A percentile compares a stretch with the other conserved stretches of the same genome.
Conservation (phyloP, 2,329 filamentous ascomycete genomes). For the Capronia coronata region DNA sequence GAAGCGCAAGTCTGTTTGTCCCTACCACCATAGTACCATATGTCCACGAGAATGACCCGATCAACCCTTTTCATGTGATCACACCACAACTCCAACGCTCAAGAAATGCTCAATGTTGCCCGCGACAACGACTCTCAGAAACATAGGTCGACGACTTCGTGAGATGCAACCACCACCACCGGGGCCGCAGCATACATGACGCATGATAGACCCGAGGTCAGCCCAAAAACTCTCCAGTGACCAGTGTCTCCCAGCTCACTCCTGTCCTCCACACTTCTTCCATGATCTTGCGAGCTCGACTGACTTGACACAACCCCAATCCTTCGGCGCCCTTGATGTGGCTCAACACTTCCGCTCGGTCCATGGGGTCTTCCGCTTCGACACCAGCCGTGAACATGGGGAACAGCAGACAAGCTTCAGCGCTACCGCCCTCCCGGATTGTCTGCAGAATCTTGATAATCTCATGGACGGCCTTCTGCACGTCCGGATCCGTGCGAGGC, state of each 20-base stretch:
- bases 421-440: constrained; percentile 60
- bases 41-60: no score
- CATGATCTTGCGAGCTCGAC: constrained; percentile 58
- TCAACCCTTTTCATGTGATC: no score
- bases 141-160: no score
- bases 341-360: constrained; percentile 57
- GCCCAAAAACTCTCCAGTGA: constrained; percentile 60
- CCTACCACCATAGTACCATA: no score
- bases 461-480: constrained; percentile 57
- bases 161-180: no score
- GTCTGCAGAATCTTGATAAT: constrained; percentile 58
- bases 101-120: constrained; percentile 3
- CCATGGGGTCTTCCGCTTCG: constrained; percentile 54
- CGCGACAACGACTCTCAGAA: background rate
- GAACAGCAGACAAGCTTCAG: constrained; percentile 69
- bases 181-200: no score
- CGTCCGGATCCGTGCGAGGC: constrained; percentile 50
- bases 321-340: constrained; percentile 62
- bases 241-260: constrained; percentile 61
- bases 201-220: no score
- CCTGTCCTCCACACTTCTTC: constrained; percentile 63
- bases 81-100: constrained; percentile 16
- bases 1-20: no score
- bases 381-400: constrained; percentile 80
- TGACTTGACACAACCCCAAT: constrained; percentile 69